A percentile compares a stretch with the other conserved stretches of the same genome.
These are phyloP conservation scores for Boletus patriciae DNA, from an alignment of 768 basidiomycete species.

Conservation along the genomic window DNA sequence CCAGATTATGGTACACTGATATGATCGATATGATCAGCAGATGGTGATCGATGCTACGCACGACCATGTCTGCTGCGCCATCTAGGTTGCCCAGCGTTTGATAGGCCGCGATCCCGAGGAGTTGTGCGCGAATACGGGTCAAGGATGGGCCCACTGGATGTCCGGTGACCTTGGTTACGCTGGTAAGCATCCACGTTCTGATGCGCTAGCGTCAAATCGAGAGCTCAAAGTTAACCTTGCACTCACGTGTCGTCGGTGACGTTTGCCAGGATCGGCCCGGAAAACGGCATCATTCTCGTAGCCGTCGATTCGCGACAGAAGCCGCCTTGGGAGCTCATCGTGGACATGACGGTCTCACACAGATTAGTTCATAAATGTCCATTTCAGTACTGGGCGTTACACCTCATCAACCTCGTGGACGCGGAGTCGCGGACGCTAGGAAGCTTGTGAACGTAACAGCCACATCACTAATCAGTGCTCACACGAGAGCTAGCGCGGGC, in stretches of 20 bases:
- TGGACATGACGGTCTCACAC: conserved; percentile 60
- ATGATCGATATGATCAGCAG: neutral
- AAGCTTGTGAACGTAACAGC: conserved; percentile 72
- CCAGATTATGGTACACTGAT: neutral
- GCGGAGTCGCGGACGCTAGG: conserved; percentile 38
- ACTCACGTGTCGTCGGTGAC: neutral
- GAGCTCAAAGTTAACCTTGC: neutral
- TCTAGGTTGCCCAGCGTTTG: conserved; percentile 73
- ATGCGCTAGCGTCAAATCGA: neutral
- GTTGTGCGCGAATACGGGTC: conserved; percentile 86
- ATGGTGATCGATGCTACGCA: neutral
- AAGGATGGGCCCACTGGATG: conserved; percentile 75
- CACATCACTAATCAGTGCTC: conserved; percentile 86
- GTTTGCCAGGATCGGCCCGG: conserved; percentile 72
- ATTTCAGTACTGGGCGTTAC: neutral
- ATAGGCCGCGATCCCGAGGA: conserved; percentile 78
- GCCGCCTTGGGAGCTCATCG: conserved; percentile 89
- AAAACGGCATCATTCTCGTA: conserved; percentile 88
- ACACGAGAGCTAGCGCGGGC: conserved; percentile 84
- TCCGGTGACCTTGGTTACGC: conserved; percentile 82
- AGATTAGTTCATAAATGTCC: neutral
- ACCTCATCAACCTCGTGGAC: conserved; percentile 4
- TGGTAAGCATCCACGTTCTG: conserved; percentile 51
- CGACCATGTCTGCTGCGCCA: conserved; percentile 69
- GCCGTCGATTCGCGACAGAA: conserved; percentile 79